Evolutionary conservation across 805 yeast genomes (phyloP).

Genomic region (Candida caryicola): DNA sequence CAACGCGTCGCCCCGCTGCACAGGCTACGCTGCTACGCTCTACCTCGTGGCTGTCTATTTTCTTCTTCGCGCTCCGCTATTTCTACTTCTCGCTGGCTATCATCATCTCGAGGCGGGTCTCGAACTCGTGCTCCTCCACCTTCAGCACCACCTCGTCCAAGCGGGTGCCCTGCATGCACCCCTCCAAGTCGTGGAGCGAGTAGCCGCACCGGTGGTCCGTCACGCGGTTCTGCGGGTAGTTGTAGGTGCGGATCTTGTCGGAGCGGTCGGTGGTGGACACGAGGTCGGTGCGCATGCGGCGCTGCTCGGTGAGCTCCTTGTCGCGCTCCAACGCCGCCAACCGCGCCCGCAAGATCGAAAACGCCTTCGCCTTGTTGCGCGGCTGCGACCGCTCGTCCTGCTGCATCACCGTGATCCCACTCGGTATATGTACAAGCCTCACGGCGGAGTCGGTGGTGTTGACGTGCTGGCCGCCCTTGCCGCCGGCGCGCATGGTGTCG

Average conservation of each 20-base stretch:
- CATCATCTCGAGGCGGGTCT: constrained; percentile 30
- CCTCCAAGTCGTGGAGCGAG: constrained; percentile 66
- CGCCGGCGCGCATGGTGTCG: constrained; percentile 97
- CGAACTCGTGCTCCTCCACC: constrained; percentile 38
- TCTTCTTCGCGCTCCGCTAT: no score
- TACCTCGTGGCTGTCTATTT: no score
- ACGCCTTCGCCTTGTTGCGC: constrained; percentile 89
- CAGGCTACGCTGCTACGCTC: no score
- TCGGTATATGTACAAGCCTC: constrained; percentile 84
- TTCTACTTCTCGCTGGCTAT: no score
- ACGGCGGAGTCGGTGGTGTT: constrained; percentile 98
- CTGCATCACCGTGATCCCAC: constrained; percentile 84
- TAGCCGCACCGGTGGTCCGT: constrained; percentile 91
- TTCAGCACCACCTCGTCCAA: constrained; percentile 35
- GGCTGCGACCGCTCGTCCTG: constrained; percentile 97
- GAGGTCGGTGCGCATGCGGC: constrained; percentile 70
- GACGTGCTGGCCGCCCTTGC: constrained; percentile 98
- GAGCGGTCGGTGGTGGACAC: constrained; percentile 87
- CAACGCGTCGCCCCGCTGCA: no score
- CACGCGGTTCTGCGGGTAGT: constrained; percentile 86
- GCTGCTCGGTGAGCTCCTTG: constrained; percentile 62
- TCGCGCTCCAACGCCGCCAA: constrained; percentile 76
- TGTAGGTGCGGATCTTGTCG: constrained; percentile 91
- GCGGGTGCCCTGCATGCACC: constrained; percentile 37
- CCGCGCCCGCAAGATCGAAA: constrained; percentile 74